Evolutionary conservation across 2,329 filamentous ascomycete genomes (phyloP).

Genomic region (Paramyrothecium sp.): DNA sequence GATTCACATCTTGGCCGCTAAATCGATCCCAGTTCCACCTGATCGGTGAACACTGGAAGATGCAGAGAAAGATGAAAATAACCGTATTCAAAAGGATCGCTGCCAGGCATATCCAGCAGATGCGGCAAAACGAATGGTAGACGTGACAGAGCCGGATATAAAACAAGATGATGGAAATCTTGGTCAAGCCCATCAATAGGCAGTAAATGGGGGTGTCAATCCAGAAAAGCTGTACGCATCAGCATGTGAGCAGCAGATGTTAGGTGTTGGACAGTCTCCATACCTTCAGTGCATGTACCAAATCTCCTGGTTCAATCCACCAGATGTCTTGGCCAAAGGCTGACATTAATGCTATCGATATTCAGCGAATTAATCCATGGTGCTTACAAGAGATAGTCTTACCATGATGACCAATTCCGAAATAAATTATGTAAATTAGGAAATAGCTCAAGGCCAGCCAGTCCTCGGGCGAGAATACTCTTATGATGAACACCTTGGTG

Average conservation of each 20-base stretch:
- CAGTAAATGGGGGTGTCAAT: background rate
- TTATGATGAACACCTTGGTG: background rate
- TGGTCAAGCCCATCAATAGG: background rate
- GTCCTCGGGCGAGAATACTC: background rate
- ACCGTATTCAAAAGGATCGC: background rate
- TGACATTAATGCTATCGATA: background rate
- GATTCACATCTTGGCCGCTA: background rate
- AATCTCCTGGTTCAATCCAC: background rate
- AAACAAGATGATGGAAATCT: background rate
- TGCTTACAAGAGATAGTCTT: background rate
- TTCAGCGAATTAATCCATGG: background rate
- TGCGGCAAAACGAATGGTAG: background rate
- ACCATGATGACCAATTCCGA: background rate
- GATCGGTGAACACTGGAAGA: background rate
- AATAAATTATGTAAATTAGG: background rate
- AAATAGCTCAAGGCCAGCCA: background rate
- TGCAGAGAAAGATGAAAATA: background rate
- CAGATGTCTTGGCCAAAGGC: background rate
- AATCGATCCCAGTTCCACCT: background rate
- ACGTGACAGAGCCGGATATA: background rate
- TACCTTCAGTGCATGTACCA: background rate
- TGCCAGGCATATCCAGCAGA: background rate
- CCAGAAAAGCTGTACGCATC: background rate
- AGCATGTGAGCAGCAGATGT: background rate
- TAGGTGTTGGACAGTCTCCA: background rate